These are phyloP conservation scores for Davidsoniella neocaledoniae DNA, from an alignment of 2,329 filamentous ascomycete genomes.

Conservation along the genomic window DNA sequence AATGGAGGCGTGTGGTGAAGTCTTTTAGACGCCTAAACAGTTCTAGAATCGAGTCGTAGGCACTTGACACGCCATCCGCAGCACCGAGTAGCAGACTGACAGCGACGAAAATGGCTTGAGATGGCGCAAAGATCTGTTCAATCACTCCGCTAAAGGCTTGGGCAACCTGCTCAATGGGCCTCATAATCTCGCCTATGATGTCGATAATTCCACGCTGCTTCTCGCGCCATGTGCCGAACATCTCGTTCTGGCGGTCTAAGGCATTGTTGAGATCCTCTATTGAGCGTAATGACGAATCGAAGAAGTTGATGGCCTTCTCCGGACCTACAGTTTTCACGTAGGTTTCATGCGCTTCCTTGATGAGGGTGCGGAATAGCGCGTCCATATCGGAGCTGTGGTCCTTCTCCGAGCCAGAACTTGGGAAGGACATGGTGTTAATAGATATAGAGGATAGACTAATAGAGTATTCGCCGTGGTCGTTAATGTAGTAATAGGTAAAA, in stretches of 20 bases:
- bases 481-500: background rate
- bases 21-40: slow-evolving; percentile 27
- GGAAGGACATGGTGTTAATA: background rate
- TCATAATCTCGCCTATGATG: slow-evolving; percentile 15
- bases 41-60: slow-evolving; percentile 29
- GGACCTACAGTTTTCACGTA: slow-evolving; percentile 9
- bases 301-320: slow-evolving; percentile 7
- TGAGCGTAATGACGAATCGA: slow-evolving; percentile 7
- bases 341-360: slow-evolving; percentile 11
- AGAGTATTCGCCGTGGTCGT: background rate
- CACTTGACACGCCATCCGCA: slow-evolving; percentile 27
- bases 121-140: slow-evolving; percentile 24
- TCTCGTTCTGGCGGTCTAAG: slow-evolving; percentile 12
- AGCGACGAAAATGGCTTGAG: slow-evolving; percentile 26
- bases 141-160: slow-evolving; percentile 22
- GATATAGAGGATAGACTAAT: background rate
- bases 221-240: slow-evolving; percentile 12
- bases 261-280: slow-evolving; percentile 10
- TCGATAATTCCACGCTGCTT: slow-evolving; percentile 12
- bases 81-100: slow-evolving; percentile 27
- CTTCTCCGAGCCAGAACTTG: background rate
- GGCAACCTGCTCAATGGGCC: slow-evolving; percentile 25
- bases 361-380: slow-evolving; percentile 11
- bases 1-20: slow-evolving; percentile 25
- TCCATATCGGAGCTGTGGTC: slow-evolving; percentile 10